Evolutionary conservation across 2,329 filamentous ascomycete genomes (phyloP).

Genomic region (Sporothrix schenckii): DNA sequence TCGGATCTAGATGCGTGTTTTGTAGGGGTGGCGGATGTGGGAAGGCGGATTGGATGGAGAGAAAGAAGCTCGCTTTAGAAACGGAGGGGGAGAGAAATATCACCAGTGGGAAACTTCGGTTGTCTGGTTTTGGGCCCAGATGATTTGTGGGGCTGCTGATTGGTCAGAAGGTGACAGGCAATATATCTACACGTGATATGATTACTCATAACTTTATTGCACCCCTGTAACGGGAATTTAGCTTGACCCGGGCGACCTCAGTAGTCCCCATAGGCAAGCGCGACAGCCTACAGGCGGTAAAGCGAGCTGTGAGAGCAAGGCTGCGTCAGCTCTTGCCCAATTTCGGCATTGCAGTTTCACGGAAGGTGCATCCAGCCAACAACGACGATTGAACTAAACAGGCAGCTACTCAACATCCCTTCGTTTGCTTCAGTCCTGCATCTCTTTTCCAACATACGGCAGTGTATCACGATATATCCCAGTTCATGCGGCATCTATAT

Average conservation of each 20-base stretch:
- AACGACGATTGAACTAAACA: constrained; percentile 23
- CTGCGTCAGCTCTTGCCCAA: constrained; percentile 35
- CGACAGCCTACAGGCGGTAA: background rate
- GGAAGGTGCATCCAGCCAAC: constrained; percentile 18
- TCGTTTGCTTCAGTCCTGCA: background rate
- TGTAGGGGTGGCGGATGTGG: constrained; percentile 15
- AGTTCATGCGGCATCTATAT: background rate
- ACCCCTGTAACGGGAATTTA: background rate
- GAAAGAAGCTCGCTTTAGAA: constrained; percentile 18
- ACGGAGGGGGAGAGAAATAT: constrained; percentile 30
- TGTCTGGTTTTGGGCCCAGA: constrained; percentile 33
- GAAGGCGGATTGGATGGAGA: background rate
- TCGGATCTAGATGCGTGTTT: background rate
- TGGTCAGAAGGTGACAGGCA: constrained; percentile 21
- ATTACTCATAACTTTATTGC: constrained; percentile 28
- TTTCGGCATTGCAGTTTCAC: constrained; percentile 19
- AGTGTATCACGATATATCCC: background rate
- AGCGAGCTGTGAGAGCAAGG: constrained; percentile 33
- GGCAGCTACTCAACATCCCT: background rate
- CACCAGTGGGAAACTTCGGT: constrained; percentile 35
- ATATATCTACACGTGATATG: constrained; percentile 30
- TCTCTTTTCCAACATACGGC: background rate
- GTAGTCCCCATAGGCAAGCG: background rate
- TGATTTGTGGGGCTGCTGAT: constrained; percentile 34
- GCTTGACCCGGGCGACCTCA: too few relatives aligned